Base-by-base conservation (phyloP, 139 green algal genomes). In the Zygnema circumcarinatum region DNA sequence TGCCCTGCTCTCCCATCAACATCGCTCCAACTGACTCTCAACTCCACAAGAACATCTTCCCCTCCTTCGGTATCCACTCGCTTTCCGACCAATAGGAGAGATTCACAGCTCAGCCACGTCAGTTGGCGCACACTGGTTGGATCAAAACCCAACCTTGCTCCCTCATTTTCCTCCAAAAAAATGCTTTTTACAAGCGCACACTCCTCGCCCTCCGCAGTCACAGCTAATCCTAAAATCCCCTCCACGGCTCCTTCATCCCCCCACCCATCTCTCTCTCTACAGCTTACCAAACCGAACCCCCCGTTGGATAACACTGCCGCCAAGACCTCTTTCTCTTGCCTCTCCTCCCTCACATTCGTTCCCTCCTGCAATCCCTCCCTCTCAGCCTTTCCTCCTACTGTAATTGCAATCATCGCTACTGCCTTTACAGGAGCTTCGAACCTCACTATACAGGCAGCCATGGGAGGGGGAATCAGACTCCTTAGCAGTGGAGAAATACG, bases 401-500 rank as follows among this genome's bases (percentile, higher is more conserved):
- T 1, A 32, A 2, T 29, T 38, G 42, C 33, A 38, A 11, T 53
- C 21, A 95, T 68, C 25, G 79, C 87, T 22, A 94, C 53, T 38
- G 86, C 87, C 73, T 87, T 38, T 31, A 93, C 81, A 0, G 93
- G 82, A 25, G 84, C 83, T 0, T 86, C 79, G 11, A 95, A 92
- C 1, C 33, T 36, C 25, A 93, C 87, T 22, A 85, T 38, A 1
- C 87, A 93, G 0, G 94, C 93, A 56, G 88, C 95, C 91, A 98
- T 92, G 0, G 96, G 96, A 0, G 96, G 96, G 0, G 96, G 96
- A n/a, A 97, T 78, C 0, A 74, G 81, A 1, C 85, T 54, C 35
- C 93, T 90, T 90, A 85, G 67, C 7, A 98, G 87, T 3, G 96
- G 95, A 32, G 95, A 98, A 25, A 98, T 38, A 39, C 95, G 92